Base-by-base conservation (phyloP, 179 eudicot genomes). In the Beta corolliflora region DNA sequence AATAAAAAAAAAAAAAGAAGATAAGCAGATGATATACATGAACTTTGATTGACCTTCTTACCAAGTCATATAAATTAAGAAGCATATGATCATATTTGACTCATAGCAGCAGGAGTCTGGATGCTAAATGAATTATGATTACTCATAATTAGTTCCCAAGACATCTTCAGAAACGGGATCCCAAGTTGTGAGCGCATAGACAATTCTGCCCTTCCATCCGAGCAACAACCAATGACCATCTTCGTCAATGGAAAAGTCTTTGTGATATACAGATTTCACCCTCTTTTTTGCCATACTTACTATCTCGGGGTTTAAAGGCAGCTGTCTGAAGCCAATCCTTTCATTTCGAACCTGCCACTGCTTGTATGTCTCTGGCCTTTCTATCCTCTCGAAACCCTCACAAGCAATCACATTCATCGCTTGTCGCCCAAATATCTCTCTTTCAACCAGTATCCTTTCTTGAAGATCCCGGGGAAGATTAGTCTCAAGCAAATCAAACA, bases 341-440 rank as follows among this genome's bases (percentile, higher is more conserved):
- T 85, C 87, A 58, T 71, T 85, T 65, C 92, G 85, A 18, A 84
- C 86, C 54, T 90, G 90, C 92, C 92, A 90, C 70, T 88, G 92
- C 84, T 86, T 90, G 76, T 88, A 90, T 5, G 91, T 86, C 86
- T 90, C 92, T 0, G 91, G 90, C 78, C 91, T 80, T 73, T 89
- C 91, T 59, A 84, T 84, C 75, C 91, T 87, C 76, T 88, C 90
- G 9, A 81, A 74, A 29, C 92, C 92, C 79, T 90, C 92, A 71
- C 91, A 90, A 11, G 92, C 89, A 52, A 90, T 81, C 54, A 84
- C 90, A 63, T 90, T 90, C 91, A 90, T 87, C 0, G 87, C 86
- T 73, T 88, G 88, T 29, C 92, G 67, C 67, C 92, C 92, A 55
- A 88, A 87, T 14, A 90, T 80, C 63, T 88, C 88, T 72, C 82